These are phyloP conservation scores for Blastobotrys elegans DNA, from an alignment of 1,139 yeast species.

Conservation along the genomic window DNA sequence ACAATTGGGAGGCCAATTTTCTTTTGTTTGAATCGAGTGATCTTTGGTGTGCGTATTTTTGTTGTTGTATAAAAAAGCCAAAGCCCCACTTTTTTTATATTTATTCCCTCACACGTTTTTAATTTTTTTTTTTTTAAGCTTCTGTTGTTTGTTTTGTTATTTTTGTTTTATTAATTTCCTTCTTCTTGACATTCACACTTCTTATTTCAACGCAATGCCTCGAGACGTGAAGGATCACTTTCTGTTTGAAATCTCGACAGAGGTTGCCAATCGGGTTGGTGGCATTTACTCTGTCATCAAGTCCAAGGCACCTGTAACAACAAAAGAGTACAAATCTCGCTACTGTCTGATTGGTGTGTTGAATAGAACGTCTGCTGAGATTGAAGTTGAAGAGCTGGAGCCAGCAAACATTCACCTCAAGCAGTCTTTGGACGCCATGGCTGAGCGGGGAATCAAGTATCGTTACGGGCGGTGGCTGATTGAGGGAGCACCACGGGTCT, in stretches of 20 bases:
- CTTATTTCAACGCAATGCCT: conserved; percentile 11
- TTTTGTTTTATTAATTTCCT: neutral
- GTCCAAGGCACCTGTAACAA: conserved; percentile 95
- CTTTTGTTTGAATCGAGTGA: too few species aligned
- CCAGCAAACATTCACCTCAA: conserved; percentile 57
- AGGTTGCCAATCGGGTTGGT: conserved; percentile 96
- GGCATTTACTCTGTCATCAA: conserved; percentile 96
- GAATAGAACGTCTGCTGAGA: conserved; percentile 74
- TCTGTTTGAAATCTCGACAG: conserved; percentile 92
- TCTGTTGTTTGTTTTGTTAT: neutral
- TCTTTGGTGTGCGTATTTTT: too few species aligned
- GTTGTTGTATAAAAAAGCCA: neutral
- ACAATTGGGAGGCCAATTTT: too few species aligned
- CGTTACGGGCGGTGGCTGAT: conserved; percentile 95
- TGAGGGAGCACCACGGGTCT: conserved; percentile 94
- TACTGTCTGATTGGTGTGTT: conserved; percentile 86
- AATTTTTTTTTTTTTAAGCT: conserved; percentile 2
- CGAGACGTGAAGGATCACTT: conserved; percentile 64
- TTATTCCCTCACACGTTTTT: neutral
- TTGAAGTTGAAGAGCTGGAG: conserved; percentile 84
- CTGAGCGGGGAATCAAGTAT: conserved; percentile 73
- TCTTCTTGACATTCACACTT: conserved; percentile 1
- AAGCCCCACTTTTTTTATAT: neutral
- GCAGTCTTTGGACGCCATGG: conserved; percentile 51
- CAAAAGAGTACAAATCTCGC: conserved; percentile 85